Percentiles rank a stretch among this genome's conserved stretches.
These are phyloP conservation scores for Aspergillus alliaceus DNA, from an alignment of 2,329 filamentous ascomycete genomes.

Conservation along the genomic window DNA sequence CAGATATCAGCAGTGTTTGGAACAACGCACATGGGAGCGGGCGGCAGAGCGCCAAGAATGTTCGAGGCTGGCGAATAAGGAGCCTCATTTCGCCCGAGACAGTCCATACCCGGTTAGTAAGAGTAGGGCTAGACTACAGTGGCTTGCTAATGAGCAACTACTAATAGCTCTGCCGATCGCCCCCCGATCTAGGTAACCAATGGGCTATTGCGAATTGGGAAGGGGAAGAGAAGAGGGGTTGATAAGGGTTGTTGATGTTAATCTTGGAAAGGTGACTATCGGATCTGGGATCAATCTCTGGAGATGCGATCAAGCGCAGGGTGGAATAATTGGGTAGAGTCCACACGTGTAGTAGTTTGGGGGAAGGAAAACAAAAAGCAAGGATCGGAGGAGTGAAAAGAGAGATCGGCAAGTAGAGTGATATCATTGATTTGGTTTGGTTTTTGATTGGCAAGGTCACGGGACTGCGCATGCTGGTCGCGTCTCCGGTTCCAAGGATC, in stretches of 20 bases:
- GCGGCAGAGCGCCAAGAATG: slow-evolving; percentile 1
- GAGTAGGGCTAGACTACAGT: not conserved
- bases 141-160: too few species aligned
- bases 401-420: slow-evolving; percentile 8
- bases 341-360: not conserved
- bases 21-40: slow-evolving; percentile 7
- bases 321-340: not conserved
- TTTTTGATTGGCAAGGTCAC: slow-evolving; percentile 23
- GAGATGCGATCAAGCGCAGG: not conserved
- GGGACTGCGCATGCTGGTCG: slow-evolving; percentile 26
- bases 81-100: not conserved
- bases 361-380: slow-evolving; percentile 1
- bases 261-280: not conserved
- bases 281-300: not conserved
- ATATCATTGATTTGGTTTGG: slow-evolving; percentile 20
- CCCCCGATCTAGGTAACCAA: not conserved
- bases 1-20: slow-evolving; percentile 1
- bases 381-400: not conserved
- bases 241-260: not conserved
- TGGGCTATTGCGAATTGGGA: not conserved
- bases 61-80: not conserved
- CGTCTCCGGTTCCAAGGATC: slow-evolving; percentile 15
- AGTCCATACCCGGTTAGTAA: not conserved
- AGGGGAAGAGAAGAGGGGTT: not conserved
- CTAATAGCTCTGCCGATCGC: not conserved